phyloP scores from a whole-genome alignment of 805 yeast species.

The Spathaspora sp. region DNA sequence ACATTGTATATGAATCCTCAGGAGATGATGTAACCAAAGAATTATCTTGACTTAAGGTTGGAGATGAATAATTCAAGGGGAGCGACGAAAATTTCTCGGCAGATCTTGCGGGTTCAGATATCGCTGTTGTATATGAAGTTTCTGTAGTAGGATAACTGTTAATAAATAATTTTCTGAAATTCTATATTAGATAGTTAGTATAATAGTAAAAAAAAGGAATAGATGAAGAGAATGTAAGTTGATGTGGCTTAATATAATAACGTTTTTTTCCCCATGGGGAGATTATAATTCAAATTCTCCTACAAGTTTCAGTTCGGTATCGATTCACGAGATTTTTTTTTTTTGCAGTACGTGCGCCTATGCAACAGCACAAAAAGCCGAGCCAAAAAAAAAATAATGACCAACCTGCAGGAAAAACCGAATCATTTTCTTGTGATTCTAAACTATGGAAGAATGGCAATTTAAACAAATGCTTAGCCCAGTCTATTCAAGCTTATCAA shows the following conservation, averaged over 20 bases:
- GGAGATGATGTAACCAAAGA: not conserved
- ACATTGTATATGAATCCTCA: not conserved
- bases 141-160: constrained; percentile 3
- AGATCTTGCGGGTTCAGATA: constrained; percentile 4
- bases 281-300: not conserved
- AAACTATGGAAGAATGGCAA: not conserved
- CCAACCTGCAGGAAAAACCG: not conserved
- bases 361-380: not conserved
- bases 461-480: too few species aligned
- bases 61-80: not conserved
- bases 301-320: not conserved
- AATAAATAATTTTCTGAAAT: constrained; percentile 6
- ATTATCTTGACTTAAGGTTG: not conserved
- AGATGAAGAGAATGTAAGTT: not conserved
- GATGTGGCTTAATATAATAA: not conserved
- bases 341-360: not conserved
- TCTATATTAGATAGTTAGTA: constrained; percentile 7
- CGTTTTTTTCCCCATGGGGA: not conserved
- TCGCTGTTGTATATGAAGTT: constrained; percentile 7
- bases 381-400: not conserved
- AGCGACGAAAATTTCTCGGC: not conserved
- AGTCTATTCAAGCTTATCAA: not conserved
- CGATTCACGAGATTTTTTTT: not conserved
- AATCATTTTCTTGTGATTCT: not conserved
- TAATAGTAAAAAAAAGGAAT: not conserved